phyloP scores from a whole-genome alignment of 2,329 filamentous ascomycete genomes.

The Gliomastix tumulicola region DNA sequence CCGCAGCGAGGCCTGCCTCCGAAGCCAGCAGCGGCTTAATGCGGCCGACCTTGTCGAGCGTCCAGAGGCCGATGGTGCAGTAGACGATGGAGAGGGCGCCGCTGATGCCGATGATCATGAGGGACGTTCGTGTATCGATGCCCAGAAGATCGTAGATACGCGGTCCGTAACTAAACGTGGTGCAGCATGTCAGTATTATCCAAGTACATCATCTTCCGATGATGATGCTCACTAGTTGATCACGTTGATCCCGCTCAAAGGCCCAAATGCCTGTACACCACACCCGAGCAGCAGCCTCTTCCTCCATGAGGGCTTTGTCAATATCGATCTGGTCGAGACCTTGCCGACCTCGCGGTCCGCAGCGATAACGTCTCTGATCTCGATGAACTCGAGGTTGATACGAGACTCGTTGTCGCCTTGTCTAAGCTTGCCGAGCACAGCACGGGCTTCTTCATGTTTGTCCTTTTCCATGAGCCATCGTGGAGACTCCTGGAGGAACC shows the following conservation, averaged over 20 bases:
- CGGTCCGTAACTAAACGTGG: no score
- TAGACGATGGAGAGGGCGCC: conserved; percentile 40
- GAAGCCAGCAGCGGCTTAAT: conserved; percentile 38
- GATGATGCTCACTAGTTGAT: conserved; percentile 16
- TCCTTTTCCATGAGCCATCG: conserved; percentile 26
- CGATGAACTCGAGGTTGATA: conserved; percentile 29
- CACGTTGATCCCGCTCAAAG: conserved; percentile 31
- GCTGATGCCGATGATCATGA: conserved; percentile 44
- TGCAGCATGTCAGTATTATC: no score
- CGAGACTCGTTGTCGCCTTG: conserved; percentile 17
- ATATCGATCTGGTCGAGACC: conserved; percentile 31
- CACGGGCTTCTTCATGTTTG: conserved; percentile 20
- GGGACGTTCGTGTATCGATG: conserved; percentile 31
- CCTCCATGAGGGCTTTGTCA: conserved; percentile 34
- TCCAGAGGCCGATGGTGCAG: conserved; percentile 35
- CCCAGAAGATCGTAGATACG: conserved; percentile 35
- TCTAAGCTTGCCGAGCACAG: conserved; percentile 22
- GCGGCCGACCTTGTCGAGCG: conserved; percentile 38
- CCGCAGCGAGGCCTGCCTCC: conserved; percentile 16
- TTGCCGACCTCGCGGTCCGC: conserved; percentile 23
- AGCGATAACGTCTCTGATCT: conserved; percentile 30
- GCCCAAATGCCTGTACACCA: conserved; percentile 39
- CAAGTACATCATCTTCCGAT: no score
- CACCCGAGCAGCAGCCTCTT: conserved; percentile 37
- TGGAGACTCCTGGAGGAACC: conserved; percentile 15